Base-by-base conservation (phyloP, 352 stramenopile genomes). In the Aphanomyces cochlioides region DNA sequence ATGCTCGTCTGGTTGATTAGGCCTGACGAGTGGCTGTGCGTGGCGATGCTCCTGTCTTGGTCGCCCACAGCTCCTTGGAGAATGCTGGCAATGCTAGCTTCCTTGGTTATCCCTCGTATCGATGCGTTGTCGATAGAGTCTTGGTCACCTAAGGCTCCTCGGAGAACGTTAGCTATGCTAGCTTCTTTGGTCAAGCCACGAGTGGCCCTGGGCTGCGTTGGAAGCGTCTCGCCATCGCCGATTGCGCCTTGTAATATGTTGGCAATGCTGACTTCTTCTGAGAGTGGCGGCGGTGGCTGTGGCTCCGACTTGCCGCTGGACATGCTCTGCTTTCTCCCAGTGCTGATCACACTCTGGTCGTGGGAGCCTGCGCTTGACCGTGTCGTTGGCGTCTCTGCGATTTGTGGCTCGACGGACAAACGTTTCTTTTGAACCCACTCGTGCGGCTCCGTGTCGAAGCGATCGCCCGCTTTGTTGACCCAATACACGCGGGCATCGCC, bases 51-150 rank as follows among this genome's bases (percentile, higher is more conserved):
- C 45, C 1, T 53, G 13, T 2, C 2, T 53, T 53, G 45, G 13
- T n/a, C n/a, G 50, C 37, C 7, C 54, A 61, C 17, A 7, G 54
- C 54, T 7, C 43, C 54, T 7, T 37, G 17, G 6, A 61, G 54
- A 10, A 61, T 61, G 13, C 43, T 61, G 54, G 54, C 54, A 37
- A 61, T 61, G 54, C 54, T 61, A 12, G 54, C 54, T 61, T 61
- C 54, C 54, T 61, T 61, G 5, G 54, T 21, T 5, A 61, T 58
- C 8, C 8, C 8, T 58, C 37, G 19, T 37, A 37, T 19, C 43
- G 54, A 37, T 40, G 19, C 13, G 5, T 43, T 28, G 7, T 45
- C n/a, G 36, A 58, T 10, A 21, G 36, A 17, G 21, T n/a, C 50
- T 8, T 19, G 8, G 21, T 58, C 50, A 3, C 36, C 50, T n/a